Evolutionary conservation across 2,329 filamentous ascomycete genomes (phyloP), one percentile per base, ranked within the genome.

Genomic region (Arthrobotrys pseudoclavata): DNA sequence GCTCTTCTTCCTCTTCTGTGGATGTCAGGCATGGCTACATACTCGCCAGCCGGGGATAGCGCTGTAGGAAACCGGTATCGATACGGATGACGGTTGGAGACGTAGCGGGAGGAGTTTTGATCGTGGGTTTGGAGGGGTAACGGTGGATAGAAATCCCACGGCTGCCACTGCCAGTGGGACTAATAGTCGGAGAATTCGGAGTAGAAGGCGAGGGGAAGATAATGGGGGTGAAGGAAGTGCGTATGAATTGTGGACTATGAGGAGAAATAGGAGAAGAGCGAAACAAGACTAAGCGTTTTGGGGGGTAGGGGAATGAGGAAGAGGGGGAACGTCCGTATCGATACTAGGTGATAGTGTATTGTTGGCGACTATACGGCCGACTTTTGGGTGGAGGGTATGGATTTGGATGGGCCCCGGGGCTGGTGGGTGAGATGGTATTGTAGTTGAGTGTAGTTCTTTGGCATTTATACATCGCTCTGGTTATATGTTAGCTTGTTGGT

Each of bases 1-100:
- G 94, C 90, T 88, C 18, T 98, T 98, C 87, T 88, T 97, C 70
- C 87, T 96, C 62, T 97, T 97, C 86, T 98, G 95, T 85, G 92
- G 91, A 72, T 89, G 94, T 80, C 95, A 98, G 84, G 95, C 94
- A 79, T 89, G 92, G 82, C 88, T 97, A 79, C 94, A 98, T 84
- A 85, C 93, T 82, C 91, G 93, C 84, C 91, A 94, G 84, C 74
- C 74, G n/a, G 47, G 74, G 24, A 77, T 77, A 67, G 74, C 74
- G 40, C 74, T 77, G 63, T 77, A 77, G 74, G 74, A 77, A 62
- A 47, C 67, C 45, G 74, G 62, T 77, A 77, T 77, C 74, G 74
- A 77, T 77, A 70, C 74, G 74, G 74, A 77, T 68, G 74, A 71
- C 52, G 74, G 74, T 60, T 42, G 34, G 55, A n/a, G 55, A n/a